phyloP scores from a whole-genome alignment of 768 basidiomycete species.

The Pisolithus sp. region DNA sequence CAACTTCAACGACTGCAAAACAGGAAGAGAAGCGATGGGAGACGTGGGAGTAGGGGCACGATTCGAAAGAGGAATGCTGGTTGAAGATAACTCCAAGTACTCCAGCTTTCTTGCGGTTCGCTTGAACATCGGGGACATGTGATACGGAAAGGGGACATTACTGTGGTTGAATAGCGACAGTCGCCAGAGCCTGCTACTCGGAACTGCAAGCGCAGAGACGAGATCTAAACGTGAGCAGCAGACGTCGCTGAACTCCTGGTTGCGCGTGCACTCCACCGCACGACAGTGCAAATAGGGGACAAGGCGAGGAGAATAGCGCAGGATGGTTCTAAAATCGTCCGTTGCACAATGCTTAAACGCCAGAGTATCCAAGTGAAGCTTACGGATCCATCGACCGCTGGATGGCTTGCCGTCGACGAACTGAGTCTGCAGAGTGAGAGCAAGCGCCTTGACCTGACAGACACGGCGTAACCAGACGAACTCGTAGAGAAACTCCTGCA shows the following conservation, averaged over 20 bases:
- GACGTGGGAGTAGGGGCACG: slow-evolving; percentile 13
- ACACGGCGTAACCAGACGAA: slow-evolving; percentile 63
- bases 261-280: slow-evolving; percentile 52
- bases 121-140: slow-evolving; percentile 47
- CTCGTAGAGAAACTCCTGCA: slow-evolving; percentile 56
- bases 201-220: slow-evolving; percentile 38
- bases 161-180: slow-evolving; percentile 73
- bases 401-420: slow-evolving; percentile 31
- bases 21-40: slow-evolving; percentile 41
- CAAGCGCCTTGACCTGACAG: slow-evolving; percentile 42
- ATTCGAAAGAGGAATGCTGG: slow-evolving; percentile 38
- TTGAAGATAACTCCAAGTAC: slow-evolving; percentile 63
- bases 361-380: slow-evolving; percentile 66
- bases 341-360: slow-evolving; percentile 57
- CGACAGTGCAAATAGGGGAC: slow-evolving; percentile 58
- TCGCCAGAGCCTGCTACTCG: slow-evolving; percentile 45
- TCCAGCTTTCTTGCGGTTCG: slow-evolving; percentile 51
- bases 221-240: slow-evolving; percentile 48
- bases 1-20: slow-evolving; percentile 61
- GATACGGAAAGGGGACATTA: slow-evolving; percentile 49
- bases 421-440: slow-evolving; percentile 37
- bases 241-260: slow-evolving; percentile 38
- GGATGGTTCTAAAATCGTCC: slow-evolving; percentile 58
- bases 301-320: slow-evolving; percentile 56
- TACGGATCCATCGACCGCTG: slow-evolving; percentile 48